Base-by-base conservation (phyloP, 305 asterid species). In the Solanum chacoense region DNA sequence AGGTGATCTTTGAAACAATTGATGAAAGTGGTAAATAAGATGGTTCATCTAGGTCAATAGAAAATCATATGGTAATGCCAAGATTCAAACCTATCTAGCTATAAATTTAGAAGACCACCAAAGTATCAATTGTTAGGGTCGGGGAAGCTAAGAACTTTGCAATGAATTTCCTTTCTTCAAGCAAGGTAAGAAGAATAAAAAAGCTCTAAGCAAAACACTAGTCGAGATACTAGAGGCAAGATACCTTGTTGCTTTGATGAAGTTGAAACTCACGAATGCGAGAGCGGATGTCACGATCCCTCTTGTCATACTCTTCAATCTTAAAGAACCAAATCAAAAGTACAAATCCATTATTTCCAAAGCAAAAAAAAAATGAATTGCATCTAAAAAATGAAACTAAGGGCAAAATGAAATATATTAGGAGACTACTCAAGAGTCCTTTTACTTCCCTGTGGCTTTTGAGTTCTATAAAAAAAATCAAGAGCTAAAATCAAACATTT, bases 201-300 rank as follows among this genome's bases (percentile, higher is more conserved):
- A 79, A 38, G 24, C 65, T 38, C 67, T 26, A 79, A 79, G 85
- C 20, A 78, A 36, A 45, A 83, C 73, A 83, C 20, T 50, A 32
- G 31, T 55, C 8, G 12, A 84, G 45, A 84, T 59, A 55, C 26
- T 84, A 84, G 75, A 84, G 28, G 20, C 24, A 84, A 84, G 87
- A 84, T 69, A 96, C 99, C 98, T 94, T 96, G 89, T 95, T 94
- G 79, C 38, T 91, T 91, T 92, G 93, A 93, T 97, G 91, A 94
- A 91, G 93, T 83, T 91, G 94, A 85, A 95, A 91, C 40, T 93
- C 98, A 77, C 88, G 94, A 85, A 97, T 93, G 85, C 90, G 93
- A 86, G 93, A 90, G 78, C 89, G 90, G 85, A 90, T 76, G 45
- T 87, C 94, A 59, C 83, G 93, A 89, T 90, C 89, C 85, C 85